These are phyloP conservation scores for Pseudogymnoascus sp. DNA, from an alignment of 2,329 filamentous ascomycete species.

Conservation along the genomic window DNA sequence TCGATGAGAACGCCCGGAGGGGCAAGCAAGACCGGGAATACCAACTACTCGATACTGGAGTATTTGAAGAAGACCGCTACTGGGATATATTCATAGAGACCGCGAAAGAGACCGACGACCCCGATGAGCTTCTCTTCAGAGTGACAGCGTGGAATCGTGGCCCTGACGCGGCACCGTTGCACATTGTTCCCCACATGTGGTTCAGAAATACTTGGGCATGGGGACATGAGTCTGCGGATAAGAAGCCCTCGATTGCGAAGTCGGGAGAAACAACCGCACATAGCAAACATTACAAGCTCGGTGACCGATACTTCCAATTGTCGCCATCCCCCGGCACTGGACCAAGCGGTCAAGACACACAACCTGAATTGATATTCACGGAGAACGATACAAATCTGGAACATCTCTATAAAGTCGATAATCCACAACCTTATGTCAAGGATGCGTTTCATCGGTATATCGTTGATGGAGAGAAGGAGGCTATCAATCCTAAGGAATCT, in stretches of 20 bases:
- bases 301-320: constrained; percentile 73
- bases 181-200: constrained; percentile 92
- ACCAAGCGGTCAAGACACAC: constrained; percentile 68
- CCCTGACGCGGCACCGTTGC: constrained; percentile 78
- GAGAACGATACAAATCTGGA: constrained; percentile 92
- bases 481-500: constrained; percentile 68
- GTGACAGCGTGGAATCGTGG: constrained; percentile 95
- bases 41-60: constrained; percentile 80
- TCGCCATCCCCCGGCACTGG: constrained; percentile 86
- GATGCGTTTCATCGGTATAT: constrained; percentile 90
- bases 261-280: constrained; percentile 60
- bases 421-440: constrained; percentile 80
- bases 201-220: constrained; percentile 97
- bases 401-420: constrained; percentile 66
- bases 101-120: constrained; percentile 85
- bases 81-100: constrained; percentile 98
- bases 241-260: constrained; percentile 71
- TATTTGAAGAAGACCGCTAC: constrained; percentile 83
- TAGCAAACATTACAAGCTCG: constrained; percentile 72
- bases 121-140: constrained; percentile 86
- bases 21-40: constrained; percentile 76
- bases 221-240: constrained; percentile 67
- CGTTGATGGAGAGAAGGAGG: constrained; percentile 69
- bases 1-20: constrained; percentile 74
- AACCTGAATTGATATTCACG: constrained; percentile 81